phyloP scores from a whole-genome alignment of 2,329 filamentous ascomycete genomes.

The Dactylellina parvicollis region DNA sequence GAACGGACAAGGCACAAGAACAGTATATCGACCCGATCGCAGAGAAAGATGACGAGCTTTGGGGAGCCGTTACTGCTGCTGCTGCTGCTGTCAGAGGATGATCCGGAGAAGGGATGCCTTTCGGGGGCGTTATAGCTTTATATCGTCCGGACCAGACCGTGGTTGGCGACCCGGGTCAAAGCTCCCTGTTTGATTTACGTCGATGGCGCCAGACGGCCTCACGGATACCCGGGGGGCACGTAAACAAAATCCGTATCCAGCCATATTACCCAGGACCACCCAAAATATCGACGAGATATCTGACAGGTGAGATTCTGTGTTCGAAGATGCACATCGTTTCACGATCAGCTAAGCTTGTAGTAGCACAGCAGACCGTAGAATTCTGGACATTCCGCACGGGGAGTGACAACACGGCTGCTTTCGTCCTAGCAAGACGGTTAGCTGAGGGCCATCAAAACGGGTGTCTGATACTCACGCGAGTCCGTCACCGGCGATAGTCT shows the following conservation, averaged over 20 bases:
- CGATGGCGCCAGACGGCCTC: constrained; percentile 15
- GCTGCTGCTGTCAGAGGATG: neutral
- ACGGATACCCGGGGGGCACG: constrained; percentile 6
- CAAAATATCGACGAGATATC: too few relatives aligned
- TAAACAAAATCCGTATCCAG: neutral
- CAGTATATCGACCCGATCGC: constrained; percentile 7
- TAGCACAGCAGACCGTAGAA: too few relatives aligned
- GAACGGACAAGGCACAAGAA: constrained; percentile 1
- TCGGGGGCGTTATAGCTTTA: neutral
- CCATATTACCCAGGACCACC: neutral
- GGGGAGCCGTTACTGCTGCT: too few relatives aligned
- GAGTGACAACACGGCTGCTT: constrained; percentile 2
- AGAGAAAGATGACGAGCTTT: neutral
- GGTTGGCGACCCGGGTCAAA: constrained; percentile 14
- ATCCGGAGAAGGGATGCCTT: neutral
- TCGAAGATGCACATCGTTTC: too few relatives aligned
- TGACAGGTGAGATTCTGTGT: too few relatives aligned
- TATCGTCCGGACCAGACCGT: neutral
- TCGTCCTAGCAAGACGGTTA: neutral
- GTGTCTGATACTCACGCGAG: too few relatives aligned
- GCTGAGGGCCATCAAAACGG: neutral
- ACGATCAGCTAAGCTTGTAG: too few relatives aligned
- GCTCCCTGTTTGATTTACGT: constrained; percentile 18
- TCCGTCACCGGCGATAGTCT: too few relatives aligned
- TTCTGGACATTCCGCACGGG: neutral